Evolutionary conservation across 2,329 filamentous ascomycete species (phyloP), one percentile per base, ranked within the genome.

Genomic region (Penicillium aurantiogriseum): DNA sequence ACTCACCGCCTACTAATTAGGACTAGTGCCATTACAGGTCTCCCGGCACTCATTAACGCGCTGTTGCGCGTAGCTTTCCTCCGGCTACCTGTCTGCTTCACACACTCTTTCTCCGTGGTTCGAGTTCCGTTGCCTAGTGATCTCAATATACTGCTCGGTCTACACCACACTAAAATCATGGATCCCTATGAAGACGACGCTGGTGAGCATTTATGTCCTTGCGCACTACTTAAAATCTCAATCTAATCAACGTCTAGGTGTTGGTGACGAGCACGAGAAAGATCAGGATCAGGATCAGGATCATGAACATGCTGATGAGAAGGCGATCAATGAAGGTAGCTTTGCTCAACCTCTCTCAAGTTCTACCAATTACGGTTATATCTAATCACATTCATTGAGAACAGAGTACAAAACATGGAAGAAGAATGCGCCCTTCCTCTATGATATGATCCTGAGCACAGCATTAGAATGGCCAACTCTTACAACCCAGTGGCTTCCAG

Each of bases 381-480:
- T 52, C 59, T 58, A 39, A 59, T 42, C 17, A 23, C 25, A 10
- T 43, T 27, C 19, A 42, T 49, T 35, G 47, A 45, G 23, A 36
- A 40, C 68, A 92, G 94, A 99, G 76, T 99, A 99, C 85, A 99
- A 99, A 77, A 97, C 93, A 65, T 99, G 94, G 94, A 99, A 99
- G 83, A 99, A 99, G 82, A 99, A 99, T 78, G 91, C 90, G 64
- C 92, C 94, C 4, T 97, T 97, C 72, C 88, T 99, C 68, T 99
- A 99, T 76, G 94, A 99, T 75, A 91, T 97, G 86, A 94, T 99
- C 64, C 83, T 97, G 63, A 92, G 92, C 69, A 96, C 91, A 63
- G 95, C 95, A 40, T 81, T 99, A 57, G 92, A 96, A 72, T 99
- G 94, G 94, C 94, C 94, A 15, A 97, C 94, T 4, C 85, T 99